Evolutionary conservation across 768 basidiomycete species (phyloP).

Genomic region (Pleurotus tuber-regium): DNA sequence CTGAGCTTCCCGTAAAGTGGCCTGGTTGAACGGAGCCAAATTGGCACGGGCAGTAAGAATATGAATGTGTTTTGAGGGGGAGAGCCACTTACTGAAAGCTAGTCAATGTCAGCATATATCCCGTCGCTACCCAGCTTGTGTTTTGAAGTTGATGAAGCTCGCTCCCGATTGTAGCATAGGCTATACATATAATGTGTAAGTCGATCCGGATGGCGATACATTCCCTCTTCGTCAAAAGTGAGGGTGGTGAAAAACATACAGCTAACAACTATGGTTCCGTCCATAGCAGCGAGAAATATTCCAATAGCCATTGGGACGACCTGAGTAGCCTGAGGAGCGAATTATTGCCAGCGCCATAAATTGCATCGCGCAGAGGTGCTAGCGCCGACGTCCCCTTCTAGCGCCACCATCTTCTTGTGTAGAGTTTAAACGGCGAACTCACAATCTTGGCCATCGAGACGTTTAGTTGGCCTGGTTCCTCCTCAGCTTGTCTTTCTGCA

Average conservation of each 20-base stretch:
- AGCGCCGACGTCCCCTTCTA: too few species aligned
- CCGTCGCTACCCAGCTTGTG: constrained; percentile 66
- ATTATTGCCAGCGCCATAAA: background rate
- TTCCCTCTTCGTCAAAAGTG: background rate
- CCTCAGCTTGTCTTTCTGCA: background rate
- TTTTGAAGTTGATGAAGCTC: constrained; percentile 61
- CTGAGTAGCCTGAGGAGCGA: too few species aligned
- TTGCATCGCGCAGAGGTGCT: too few species aligned
- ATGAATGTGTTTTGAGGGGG: too few species aligned
- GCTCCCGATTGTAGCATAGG: constrained; percentile 54
- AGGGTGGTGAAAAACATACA: constrained; percentile 24
- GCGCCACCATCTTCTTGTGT: too few species aligned
- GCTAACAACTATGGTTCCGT: constrained; percentile 47
- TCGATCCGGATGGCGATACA: too few species aligned
- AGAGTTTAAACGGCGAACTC: too few species aligned
- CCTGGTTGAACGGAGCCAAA: constrained; percentile 28
- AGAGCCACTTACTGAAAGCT: constrained; percentile 57
- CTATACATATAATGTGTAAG: too few species aligned
- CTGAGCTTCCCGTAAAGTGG: constrained; percentile 63
- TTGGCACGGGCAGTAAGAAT: too few species aligned
- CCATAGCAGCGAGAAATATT: constrained; percentile 46
- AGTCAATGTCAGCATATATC: constrained; percentile 58
- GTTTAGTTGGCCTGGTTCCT: too few species aligned
- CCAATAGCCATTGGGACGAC: constrained; percentile 48
- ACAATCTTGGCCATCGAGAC: background rate